Evolutionary conservation across 495 filamentous ascomycete genomes (phyloP), one percentile per base, ranked within the genome.

Genomic region (Elaphomyces granulatus): DNA sequence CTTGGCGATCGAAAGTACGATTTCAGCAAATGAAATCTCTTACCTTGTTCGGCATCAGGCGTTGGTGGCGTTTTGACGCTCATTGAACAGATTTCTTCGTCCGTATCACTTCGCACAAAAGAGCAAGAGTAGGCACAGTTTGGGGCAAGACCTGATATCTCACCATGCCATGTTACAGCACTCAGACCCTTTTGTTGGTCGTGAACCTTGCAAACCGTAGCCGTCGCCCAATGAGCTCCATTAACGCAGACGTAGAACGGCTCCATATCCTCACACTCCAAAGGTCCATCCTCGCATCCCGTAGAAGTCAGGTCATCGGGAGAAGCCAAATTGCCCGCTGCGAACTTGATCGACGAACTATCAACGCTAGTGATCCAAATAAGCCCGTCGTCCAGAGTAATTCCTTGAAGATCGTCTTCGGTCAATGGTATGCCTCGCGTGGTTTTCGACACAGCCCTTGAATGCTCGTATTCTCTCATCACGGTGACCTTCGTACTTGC

Each of bases 401-500:
- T 79, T 44, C 79, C 82, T 46, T 84, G 84, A 36, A 88, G 71
- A 52, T 87, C 82, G 51, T 80, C 77, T 51, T 88, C 83, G 38
- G 77, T 85, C 80, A 58, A 83, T 70, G 50, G 80, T 71, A 63
- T 45, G 35, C 61, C 60, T 42, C 55, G 81, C 71, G 38, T 70
- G 64, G 44, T 81, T 78, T 66, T 94, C 67, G 77, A 77, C 34
- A 81, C 67, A 26, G 80, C 75, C 55, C 85, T 79, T 40, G 81
- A 83, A 59, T 87, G 75, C 53, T 93, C 86, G 54, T 86, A 87
- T 64, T 93, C 87, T 52, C 90, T 87, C 52, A 87, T 76, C 51
- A 93, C 80, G 33, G 87, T 87, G 48, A 94, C 86, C 60, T 93
- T 95, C 40, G 83, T 92, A 56, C 83, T 90, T 19, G 87, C 87